Conservation (phyloP, 2,329 filamentous ascomycete species). For the Huntiella omanensis region DNA sequence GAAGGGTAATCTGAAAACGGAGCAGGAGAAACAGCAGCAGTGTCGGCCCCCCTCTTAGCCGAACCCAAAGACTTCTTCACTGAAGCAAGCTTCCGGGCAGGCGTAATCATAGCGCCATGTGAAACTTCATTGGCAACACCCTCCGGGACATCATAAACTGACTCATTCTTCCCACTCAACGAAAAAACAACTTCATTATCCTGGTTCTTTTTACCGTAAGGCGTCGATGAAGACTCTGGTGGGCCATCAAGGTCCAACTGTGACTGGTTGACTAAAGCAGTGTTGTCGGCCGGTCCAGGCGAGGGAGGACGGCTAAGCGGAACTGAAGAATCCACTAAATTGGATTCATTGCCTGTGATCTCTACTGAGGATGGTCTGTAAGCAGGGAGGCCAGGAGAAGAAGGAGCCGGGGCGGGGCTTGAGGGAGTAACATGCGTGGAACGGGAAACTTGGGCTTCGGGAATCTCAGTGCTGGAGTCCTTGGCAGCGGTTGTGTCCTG, state of each 20-base stretch:
- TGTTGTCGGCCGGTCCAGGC: background rate
- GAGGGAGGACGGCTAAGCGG: background rate
- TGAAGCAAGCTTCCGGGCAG: background rate
- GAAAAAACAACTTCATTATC: background rate
- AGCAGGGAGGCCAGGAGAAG: background rate
- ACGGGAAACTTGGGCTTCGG: too few relatives aligned
- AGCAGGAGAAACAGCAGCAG: too few relatives aligned
- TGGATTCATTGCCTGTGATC: too few relatives aligned
- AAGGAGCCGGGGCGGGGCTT: background rate
- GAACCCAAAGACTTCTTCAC: background rate
- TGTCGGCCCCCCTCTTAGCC: too few relatives aligned
- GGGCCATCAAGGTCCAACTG: too few relatives aligned
- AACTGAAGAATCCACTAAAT: too few relatives aligned
- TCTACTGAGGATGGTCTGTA: background rate
- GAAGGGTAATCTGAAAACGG: too few relatives aligned
- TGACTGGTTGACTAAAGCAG: too few relatives aligned
- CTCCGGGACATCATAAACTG: constrained; percentile 10
- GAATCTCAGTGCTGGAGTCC: too few relatives aligned
- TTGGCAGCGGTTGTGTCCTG: too few relatives aligned
- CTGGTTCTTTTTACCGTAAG: constrained; percentile 5
- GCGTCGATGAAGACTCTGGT: background rate
- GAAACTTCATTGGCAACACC: background rate
- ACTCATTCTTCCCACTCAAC: background rate
- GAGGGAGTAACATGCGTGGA: background rate
- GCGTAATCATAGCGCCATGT: background rate